Evolutionary conservation across 805 yeast genomes (phyloP).

Genomic region (Candida xyloterini): DNA sequence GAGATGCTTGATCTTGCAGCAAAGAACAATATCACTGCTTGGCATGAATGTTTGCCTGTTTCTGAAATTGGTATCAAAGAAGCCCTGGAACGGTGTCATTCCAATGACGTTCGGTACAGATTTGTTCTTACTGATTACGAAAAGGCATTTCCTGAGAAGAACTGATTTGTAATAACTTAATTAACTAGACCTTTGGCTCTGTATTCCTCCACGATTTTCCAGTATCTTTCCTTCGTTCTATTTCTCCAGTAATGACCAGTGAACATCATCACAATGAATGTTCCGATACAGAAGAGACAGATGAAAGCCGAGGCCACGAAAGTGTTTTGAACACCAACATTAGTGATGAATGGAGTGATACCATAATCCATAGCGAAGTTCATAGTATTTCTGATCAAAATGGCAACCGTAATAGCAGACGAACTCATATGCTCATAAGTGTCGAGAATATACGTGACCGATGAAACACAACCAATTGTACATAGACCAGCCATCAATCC

Average conservation of each 20-base stretch:
- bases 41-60: conserved; percentile 60
- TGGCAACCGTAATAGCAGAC: conserved; percentile 55
- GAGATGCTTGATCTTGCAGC: conserved; percentile 67
- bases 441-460: conserved; percentile 56
- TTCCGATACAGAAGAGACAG: conserved; percentile 44
- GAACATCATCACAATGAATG: conserved; percentile 40
- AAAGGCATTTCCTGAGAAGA: conserved; percentile 10
- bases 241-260: conserved; percentile 39
- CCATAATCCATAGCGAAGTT: conserved; percentile 61
- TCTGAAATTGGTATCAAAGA: conserved; percentile 48
- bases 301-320: conserved; percentile 56
- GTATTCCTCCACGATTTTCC: conserved; percentile 33
- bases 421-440: conserved; percentile 52
- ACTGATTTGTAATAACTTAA: neutral
- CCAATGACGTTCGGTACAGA: conserved; percentile 62
- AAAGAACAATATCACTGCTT: conserved; percentile 53
- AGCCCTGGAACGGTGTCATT: conserved; percentile 52
- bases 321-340: conserved; percentile 52
- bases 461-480: conserved; percentile 48
- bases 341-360: conserved; percentile 53
- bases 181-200: neutral
- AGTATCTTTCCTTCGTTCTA: conserved; percentile 33
- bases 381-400: conserved; percentile 55
- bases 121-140: conserved; percentile 58
- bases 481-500: conserved; percentile 56